Base-by-base conservation (phyloP, 2,329 filamentous ascomycete species). In the Coniella lustricola region DNA sequence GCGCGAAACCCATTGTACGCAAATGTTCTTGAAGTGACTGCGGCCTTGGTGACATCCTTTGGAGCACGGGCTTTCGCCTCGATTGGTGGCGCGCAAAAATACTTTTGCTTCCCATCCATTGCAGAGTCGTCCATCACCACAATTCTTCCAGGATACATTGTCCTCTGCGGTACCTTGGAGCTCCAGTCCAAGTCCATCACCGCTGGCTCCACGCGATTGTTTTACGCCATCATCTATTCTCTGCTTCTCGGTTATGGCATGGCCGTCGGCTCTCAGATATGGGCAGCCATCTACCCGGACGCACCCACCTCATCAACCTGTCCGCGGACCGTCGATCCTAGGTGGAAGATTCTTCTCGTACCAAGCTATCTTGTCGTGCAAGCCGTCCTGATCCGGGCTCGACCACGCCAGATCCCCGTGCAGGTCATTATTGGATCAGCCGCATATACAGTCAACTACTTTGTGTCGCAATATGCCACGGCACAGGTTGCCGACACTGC, bases 331-430 rank as follows among this genome's bases (percentile, higher is more conserved):
- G 58, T 65, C 43, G 51, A 59, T 29, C 54, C 56, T 8, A 54
- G 60, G 44, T 59, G 60, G 46, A 77, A 76, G 52, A 86, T 87
- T 64, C 67, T 82, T 17, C 86, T 86, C 59, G 85, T 88, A 0
- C 74, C 82, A 0, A 62, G 74, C 12, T 90, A 87, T 64, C 77
- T 83, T 5, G 61, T 85, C 35, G 84, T 80, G 54, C 53, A 55
- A n/a, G 44, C 53, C n/a, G 44, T 55, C 10, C 53, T 51, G 3
- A 51, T 53, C 32, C 43, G 45, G n/a, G 40, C 46, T 9, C 40
- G 51, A 10, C 48, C 47, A 5, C 37, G 32, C 7, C 52, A 54
- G 31, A 52, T 54, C 18, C 52, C 52, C 12, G 38, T 54, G 16
- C 52, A 54, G 37, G 52, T 54, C 7, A 20, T 54, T 4, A 45